Evolutionary conservation across 2,329 filamentous ascomycete genomes (phyloP), one percentile per base, ranked within the genome.

Genomic region (Claviceps capensis): DNA sequence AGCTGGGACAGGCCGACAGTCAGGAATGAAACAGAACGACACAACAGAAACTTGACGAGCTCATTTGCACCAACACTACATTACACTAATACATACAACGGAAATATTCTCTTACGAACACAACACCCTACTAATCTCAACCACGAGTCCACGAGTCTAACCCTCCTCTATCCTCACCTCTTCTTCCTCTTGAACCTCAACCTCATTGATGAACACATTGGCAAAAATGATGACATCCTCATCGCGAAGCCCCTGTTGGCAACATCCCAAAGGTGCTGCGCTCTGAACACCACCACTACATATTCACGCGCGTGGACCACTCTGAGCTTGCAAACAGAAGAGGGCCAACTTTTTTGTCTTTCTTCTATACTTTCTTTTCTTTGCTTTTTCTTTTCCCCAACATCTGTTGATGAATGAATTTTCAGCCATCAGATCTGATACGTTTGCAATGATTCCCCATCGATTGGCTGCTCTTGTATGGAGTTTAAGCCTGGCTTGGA

Each of bases 81-180:
- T 19, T 37, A 22, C 22, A 22, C 22, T 22, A 40, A 49, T 26
- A 26, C 26, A 46, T 41, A 47, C 54, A 55, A 52, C 7, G 47
- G 51, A 51, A 41, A n/a, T 34, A 51, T 40, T 55, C 26, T 26
- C 26, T 26, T 45, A 47, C 53, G 53, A 44, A 48, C 36, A 23
- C 36, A 47, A 52, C 50, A 53, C 17, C 48, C 23, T 44, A 23
- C 26, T 59, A 59, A 59, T 59, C 60, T 59, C 62, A 62, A 54
- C 59, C 61, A 65, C 60, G 62, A 64, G 60, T 61, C 60, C 63
- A 68, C 59, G 65, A 68, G 61, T 23, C 13, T 36, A 26, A 30
- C n/a, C 43, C 22, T 45, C 23, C 19, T 7, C 23, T 7, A 5
- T 23, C 8, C 26, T 13, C 4, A 7, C 17, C 8, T 22, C 7